These are phyloP conservation scores for Aureobasidium sp. DNA, from an alignment of 2,329 filamentous ascomycete species.

Conservation along the genomic window DNA sequence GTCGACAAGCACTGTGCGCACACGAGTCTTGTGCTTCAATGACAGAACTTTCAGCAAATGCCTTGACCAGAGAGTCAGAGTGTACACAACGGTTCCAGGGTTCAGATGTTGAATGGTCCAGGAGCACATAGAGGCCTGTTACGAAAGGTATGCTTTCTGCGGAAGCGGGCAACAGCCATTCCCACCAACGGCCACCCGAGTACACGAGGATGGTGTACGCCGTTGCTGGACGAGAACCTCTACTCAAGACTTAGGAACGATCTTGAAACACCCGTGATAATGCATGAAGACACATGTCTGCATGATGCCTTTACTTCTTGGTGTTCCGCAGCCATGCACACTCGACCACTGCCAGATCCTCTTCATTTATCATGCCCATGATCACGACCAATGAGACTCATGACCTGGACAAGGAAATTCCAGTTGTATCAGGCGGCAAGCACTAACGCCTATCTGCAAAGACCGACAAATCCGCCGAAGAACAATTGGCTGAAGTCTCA, in stretches of 20 bases:
- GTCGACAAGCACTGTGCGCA: constrained; percentile 11
- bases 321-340: constrained; percentile 7
- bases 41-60: not conserved
- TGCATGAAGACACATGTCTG: constrained; percentile 10
- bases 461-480: not conserved
- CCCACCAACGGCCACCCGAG: constrained; percentile 5
- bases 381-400: not conserved
- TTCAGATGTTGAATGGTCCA: not conserved
- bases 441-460: constrained; percentile 2
- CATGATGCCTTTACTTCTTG: not conserved
- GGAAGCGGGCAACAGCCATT: constrained; percentile 11
- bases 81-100: not conserved
- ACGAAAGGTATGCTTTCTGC: not conserved
- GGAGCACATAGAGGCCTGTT: constrained; percentile 6
- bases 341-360: not conserved
- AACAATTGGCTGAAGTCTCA: not conserved
- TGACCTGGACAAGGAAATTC: not conserved
- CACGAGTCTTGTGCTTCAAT: not conserved
- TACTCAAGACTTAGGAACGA: constrained; percentile 11
- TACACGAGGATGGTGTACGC: not conserved
- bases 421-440: constrained; percentile 1
- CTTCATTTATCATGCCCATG: not conserved
- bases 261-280: constrained; percentile 8
- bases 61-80: not conserved
- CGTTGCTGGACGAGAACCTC: constrained; percentile 15